Evolutionary conservation across 345 rosid species (phyloP).

Genomic region (Dipteronia dyeriana): DNA sequence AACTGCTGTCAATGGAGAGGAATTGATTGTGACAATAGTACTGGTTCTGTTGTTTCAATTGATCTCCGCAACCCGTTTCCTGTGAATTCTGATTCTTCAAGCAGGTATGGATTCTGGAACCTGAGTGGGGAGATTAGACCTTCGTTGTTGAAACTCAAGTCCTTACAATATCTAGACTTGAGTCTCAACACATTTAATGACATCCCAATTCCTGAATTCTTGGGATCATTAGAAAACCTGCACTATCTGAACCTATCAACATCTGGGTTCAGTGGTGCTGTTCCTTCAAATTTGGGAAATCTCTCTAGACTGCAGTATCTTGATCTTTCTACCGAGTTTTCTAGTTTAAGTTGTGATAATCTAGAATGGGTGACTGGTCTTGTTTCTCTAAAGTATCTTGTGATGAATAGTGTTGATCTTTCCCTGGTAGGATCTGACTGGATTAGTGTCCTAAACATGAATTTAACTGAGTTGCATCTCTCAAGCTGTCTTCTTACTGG

Average conservation of each 20-base stretch:
- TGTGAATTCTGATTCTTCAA: constrained; percentile 14
- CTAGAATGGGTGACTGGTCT: constrained; percentile 43
- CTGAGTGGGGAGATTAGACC: constrained; percentile 45
- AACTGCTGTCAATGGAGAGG: constrained; percentile 44
- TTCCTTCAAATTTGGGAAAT: constrained; percentile 40
- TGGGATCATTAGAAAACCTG: constrained; percentile 35
- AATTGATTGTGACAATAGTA: constrained; percentile 28
- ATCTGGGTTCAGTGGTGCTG: constrained; percentile 34
- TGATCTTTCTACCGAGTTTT: constrained; percentile 33
- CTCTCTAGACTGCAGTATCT: constrained; percentile 39
- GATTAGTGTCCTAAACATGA: constrained; percentile 16
- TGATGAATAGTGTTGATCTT: constrained; percentile 25
- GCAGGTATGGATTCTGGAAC: constrained; percentile 30
- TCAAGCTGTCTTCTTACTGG: constrained; percentile 29
- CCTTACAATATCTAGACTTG: constrained; percentile 39
- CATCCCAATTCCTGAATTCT: constrained; percentile 41
- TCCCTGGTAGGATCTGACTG: constrained; percentile 22
- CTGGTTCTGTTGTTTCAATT: constrained; percentile 21
- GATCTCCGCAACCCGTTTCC: constrained; percentile 18
- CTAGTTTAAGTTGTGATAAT: constrained; percentile 18
- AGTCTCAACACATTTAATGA: constrained; percentile 35
- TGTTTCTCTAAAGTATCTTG: constrained; percentile 36
- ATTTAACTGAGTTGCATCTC: constrained; percentile 35
- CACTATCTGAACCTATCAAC: constrained; percentile 38
- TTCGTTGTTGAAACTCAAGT: constrained; percentile 35